These are phyloP conservation scores for Aeminium ludgeri DNA, from an alignment of 495 filamentous ascomycete species.

Conservation along the genomic window DNA sequence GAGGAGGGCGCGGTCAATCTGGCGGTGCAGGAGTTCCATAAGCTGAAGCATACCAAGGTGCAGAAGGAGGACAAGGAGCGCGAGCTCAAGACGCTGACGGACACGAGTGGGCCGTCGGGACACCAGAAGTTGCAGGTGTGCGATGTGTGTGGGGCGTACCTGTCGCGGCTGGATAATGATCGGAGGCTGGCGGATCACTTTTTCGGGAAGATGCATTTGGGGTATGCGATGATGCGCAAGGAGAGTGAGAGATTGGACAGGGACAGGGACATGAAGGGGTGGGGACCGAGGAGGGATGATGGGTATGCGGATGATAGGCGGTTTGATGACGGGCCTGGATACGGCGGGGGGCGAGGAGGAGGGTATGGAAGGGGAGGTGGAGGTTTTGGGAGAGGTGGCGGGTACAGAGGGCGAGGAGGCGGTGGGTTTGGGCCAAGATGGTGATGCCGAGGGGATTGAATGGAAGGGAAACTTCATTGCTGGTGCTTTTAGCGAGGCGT, in stretches of 20 bases:
- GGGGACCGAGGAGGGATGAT: conserved; percentile 45
- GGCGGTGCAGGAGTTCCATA: conserved; percentile 73
- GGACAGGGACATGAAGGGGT: conserved; percentile 63
- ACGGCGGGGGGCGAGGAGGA: too few relatives aligned
- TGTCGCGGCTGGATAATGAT: conserved; percentile 84
- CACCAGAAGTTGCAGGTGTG: conserved; percentile 98
- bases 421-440: conserved; percentile 7
- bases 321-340: too few relatives aligned
- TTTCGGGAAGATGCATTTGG: conserved; percentile 98
- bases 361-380: conserved; percentile 16
- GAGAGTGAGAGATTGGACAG: conserved; percentile 73
- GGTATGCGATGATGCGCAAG: conserved; percentile 94
- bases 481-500: too few relatives aligned
- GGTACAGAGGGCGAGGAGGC: conserved; percentile 13
- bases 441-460: neutral
- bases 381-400: conserved; percentile 17
- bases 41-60: conserved; percentile 60
- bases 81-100: conserved; percentile 78
- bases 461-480: too few relatives aligned
- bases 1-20: conserved; percentile 63
- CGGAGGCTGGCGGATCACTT: conserved; percentile 89
- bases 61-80: conserved; percentile 72
- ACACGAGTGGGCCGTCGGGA: conserved; percentile 78
- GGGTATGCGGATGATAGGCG: conserved; percentile 12
- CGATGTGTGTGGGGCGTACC: conserved; percentile 92